A percentile compares a stretch with the other conserved stretches of the same genome.
phyloP scores from a whole-genome alignment of 164 flowering plant species.

The Santalum album region DNA sequence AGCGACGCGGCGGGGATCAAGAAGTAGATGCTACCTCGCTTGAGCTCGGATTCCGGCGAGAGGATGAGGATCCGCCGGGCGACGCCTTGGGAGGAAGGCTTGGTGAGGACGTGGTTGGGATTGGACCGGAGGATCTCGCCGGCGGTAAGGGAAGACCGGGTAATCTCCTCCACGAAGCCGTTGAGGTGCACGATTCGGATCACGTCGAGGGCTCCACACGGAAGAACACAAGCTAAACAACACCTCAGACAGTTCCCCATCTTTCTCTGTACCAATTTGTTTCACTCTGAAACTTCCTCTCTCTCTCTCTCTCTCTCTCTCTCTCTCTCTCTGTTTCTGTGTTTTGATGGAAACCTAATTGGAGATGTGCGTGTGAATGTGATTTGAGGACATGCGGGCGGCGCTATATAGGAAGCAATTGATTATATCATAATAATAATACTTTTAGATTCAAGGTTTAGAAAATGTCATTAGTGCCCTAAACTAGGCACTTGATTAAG shows the following conservation, averaged over 20 bases:
- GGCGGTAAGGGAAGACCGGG: conserved; percentile 49
- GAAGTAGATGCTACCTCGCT: conserved; percentile 78
- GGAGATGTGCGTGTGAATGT: no score
- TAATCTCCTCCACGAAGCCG: conserved; percentile 70
- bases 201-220: conserved; percentile 84
- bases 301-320: neutral
- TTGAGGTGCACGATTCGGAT: conserved; percentile 81
- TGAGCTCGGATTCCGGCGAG: conserved; percentile 72
- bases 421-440: no score
- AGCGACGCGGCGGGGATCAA: conserved; percentile 55
- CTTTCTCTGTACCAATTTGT: neutral
- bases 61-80: conserved; percentile 50
- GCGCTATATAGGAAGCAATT: no score
- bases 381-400: no score
- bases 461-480: no score
- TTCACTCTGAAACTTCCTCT: neutral
- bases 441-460: no score
- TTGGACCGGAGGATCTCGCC: conserved; percentile 56
- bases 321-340: neutral
- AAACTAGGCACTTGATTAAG: no score
- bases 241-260: conserved; percentile 90
- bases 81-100: conserved; percentile 55
- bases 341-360: neutral
- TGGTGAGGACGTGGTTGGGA: conserved; percentile 71
- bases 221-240: conserved; percentile 88